Evolutionary conservation across 306 rosid genomes (phyloP), one percentile per base, ranked within the genome.

Genomic region (Dicorynia guianensis): DNA sequence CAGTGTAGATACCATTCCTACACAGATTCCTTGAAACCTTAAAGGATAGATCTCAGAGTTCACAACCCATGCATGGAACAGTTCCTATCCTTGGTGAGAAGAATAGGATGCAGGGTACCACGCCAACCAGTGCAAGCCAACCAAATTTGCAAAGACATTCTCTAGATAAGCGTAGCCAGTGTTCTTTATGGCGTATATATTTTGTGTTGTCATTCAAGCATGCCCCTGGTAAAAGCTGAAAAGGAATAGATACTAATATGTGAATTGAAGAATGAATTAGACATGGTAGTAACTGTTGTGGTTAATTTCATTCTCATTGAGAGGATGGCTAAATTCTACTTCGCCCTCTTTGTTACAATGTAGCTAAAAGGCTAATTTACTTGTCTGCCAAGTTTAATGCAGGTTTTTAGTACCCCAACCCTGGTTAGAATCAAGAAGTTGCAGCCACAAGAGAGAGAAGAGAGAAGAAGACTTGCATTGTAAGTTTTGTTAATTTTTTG

Each of bases 31-130:
- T 12, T 79, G 76, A 30, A 47, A 79, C 20, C 87, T 15, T 13
- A 75, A 44, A 0, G 83, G 83, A 47, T 83, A 83, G 5, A 83
- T 83, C 67, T 83, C 81, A 11, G 83, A 79, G 11, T 83, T 83
- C 46, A 83, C 87, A 63, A 79, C 71, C 81, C 87, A 1, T 25
- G n/a, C n/a, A 83, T 6, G 81, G 84, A 6, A 65, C 71, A 11
- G 79, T 74, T 18, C 81, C 87, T 83, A 75, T 83, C n/a, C 84
- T 79, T 5, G 79, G 81, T 10, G 87, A 70, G 75, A 79, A 83
- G 63, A 58, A 79, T 34, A 79, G 50, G 40, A 74, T 83, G 75
- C 79, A 79, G 36, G 75, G 71, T 18, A 76, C 81, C 20, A 75
- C 55, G n/a, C 78, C 81, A 18, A 15, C 6, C 1, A 83, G 72